phyloP scores from a whole-genome alignment of 2,329 filamentous ascomycete species.

The Pseudomassariella vexata region DNA sequence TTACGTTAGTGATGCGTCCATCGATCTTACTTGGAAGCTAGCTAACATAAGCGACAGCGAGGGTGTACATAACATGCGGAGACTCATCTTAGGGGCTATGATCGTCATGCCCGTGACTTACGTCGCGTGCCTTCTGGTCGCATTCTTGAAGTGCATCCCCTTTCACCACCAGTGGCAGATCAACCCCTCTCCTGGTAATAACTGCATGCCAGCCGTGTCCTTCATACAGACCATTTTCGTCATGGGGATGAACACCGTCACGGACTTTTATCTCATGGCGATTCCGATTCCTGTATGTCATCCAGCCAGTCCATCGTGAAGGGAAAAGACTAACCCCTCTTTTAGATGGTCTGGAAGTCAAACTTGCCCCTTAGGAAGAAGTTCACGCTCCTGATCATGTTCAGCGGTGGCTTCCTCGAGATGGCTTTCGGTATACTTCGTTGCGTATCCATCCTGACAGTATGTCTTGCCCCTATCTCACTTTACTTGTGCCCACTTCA shows the following conservation, averaged over 20 bases:
- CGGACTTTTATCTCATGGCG: constrained; percentile 33
- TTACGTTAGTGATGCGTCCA: constrained; percentile 15
- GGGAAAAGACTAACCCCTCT: too few species aligned
- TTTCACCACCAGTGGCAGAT: constrained; percentile 36
- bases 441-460: constrained; percentile 43
- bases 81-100: not conserved
- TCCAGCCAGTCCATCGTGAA: too few species aligned
- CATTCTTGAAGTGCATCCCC: constrained; percentile 27
- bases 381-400: constrained; percentile 44
- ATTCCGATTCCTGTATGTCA: constrained; percentile 36
- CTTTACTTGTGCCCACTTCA: too few species aligned
- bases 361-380: constrained; percentile 44
- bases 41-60: not conserved
- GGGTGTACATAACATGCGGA: not conserved
- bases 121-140: not conserved
- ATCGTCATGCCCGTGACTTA: not conserved
- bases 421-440: constrained; percentile 49
- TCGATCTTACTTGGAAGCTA: not conserved
- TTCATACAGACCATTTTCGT: constrained; percentile 30
- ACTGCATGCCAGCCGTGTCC: constrained; percentile 33
- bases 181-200: constrained; percentile 33
- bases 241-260: constrained; percentile 30
- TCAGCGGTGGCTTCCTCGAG: constrained; percentile 50
- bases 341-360: constrained; percentile 50
- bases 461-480: too few species aligned